Conservation (phyloP, 2,329 filamentous ascomycete species). For the Thermothelomyces thermophilus region DNA sequence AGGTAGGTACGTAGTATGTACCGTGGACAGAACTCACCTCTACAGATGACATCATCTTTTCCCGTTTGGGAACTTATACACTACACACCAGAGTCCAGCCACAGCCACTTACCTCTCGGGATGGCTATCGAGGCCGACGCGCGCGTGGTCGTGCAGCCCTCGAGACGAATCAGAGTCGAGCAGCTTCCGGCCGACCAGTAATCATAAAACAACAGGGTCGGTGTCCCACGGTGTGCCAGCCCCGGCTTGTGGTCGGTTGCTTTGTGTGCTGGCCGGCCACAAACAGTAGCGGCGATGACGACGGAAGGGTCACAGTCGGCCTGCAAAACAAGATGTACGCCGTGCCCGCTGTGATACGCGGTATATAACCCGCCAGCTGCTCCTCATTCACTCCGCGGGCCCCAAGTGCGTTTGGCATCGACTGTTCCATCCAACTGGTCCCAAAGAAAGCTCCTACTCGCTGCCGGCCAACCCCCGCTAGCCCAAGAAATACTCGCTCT, state of each 20-base stretch:
- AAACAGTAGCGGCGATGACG: background rate
- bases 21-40: too few relatives aligned
- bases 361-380: slow-evolving; percentile 1
- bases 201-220: background rate
- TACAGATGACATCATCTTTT: too few relatives aligned
- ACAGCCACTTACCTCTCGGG: background rate
- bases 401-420: background rate
- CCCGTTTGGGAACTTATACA: too few relatives aligned
- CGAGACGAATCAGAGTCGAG: background rate
- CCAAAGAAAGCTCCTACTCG: too few relatives aligned
- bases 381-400: background rate
- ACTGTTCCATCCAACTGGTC: too few relatives aligned
- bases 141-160: background rate
- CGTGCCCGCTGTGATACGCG: background rate
- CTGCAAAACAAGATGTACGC: background rate
- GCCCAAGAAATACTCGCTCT: background rate
- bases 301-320: background rate
- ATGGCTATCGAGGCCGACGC: background rate
- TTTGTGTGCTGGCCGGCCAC: background rate
- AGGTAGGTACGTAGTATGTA: too few relatives aligned
- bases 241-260: background rate
- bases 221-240: background rate
- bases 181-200: background rate
- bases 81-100: background rate
- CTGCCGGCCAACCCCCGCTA: too few relatives aligned